Percentiles rank a stretch among this genome's conserved stretches.
phyloP scores from a whole-genome alignment of 139 green algal species.

The Picochlorum sp. region DNA sequence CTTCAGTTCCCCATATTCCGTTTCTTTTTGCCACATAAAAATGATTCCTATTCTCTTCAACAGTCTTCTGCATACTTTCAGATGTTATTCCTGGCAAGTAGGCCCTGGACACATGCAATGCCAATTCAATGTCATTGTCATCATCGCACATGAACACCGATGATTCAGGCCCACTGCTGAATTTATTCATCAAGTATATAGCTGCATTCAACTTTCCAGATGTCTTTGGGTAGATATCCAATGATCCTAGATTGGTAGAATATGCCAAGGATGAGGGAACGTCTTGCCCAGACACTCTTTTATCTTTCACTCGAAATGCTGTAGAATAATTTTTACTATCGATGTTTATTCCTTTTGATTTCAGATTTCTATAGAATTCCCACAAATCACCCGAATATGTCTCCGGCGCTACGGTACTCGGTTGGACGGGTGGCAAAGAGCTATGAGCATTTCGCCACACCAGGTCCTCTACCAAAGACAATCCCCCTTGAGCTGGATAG shows the following conservation, averaged over 20 bases:
- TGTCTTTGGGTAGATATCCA: conserved; percentile 12
- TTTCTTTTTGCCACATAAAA: conserved; percentile 5
- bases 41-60: neutral
- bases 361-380: neutral
- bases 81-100: conserved; percentile 11
- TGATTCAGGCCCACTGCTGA: neutral
- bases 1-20: conserved; percentile 3
- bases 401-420: neutral
- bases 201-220: conserved; percentile 15
- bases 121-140: conserved; percentile 18
- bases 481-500: neutral
- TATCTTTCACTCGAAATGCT: conserved; percentile 2
- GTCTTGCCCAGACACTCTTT: neutral
- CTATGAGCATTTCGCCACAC: conserved; percentile 1
- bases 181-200: conserved; percentile 9
- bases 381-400: neutral
- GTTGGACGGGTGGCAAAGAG: neutral
- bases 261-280: neutral
- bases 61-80: neutral
- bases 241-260: neutral
- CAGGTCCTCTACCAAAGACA: conserved; percentile 5
- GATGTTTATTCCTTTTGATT: neutral
- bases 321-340: conserved; percentile 9
- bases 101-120: neutral
- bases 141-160: conserved; percentile 10